Evolutionary conservation across 805 yeast genomes (phyloP).

Genomic region (Blastobotrys robertii): DNA sequence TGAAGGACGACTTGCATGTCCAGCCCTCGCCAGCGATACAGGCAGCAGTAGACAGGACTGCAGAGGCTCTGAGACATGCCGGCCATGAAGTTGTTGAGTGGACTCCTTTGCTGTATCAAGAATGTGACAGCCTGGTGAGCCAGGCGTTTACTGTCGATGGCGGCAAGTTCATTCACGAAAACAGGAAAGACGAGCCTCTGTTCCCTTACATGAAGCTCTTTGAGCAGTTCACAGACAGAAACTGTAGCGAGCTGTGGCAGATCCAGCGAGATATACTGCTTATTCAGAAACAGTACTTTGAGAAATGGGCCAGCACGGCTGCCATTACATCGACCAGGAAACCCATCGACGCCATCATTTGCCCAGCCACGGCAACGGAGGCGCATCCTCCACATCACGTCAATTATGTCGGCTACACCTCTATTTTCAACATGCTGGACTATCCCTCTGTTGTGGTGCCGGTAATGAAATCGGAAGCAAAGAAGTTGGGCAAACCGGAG

Average conservation of each 20-base stretch:
- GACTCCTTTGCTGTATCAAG: neutral
- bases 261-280: neutral
- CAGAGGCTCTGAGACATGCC: conserved; percentile 44
- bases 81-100: conserved; percentile 46
- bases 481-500: conserved; percentile 28
- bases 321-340: conserved; percentile 2
- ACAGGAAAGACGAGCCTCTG: conserved; percentile 2
- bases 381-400: conserved; percentile 6
- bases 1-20: conserved; percentile 36
- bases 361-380: conserved; percentile 6
- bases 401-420: conserved; percentile 49
- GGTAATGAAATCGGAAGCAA: conserved; percentile 25
- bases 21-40: conserved; percentile 48
- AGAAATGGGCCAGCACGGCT: conserved; percentile 31
- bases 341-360: conserved; percentile 10
- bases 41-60: conserved; percentile 44
- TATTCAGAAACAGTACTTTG: conserved; percentile 23
- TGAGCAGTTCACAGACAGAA: neutral
- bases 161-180: neutral
- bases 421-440: conserved; percentile 14
- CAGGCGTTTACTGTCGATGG: neutral
- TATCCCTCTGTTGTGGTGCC: conserved; percentile 14
- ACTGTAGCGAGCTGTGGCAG: neutral
- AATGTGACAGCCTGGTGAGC: neutral
- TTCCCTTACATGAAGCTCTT: neutral